Evolutionary conservation across 23 red algal genomes (phyloP), one percentile per base, ranked within the genome.

Genomic region (Agarophyton chilense): DNA sequence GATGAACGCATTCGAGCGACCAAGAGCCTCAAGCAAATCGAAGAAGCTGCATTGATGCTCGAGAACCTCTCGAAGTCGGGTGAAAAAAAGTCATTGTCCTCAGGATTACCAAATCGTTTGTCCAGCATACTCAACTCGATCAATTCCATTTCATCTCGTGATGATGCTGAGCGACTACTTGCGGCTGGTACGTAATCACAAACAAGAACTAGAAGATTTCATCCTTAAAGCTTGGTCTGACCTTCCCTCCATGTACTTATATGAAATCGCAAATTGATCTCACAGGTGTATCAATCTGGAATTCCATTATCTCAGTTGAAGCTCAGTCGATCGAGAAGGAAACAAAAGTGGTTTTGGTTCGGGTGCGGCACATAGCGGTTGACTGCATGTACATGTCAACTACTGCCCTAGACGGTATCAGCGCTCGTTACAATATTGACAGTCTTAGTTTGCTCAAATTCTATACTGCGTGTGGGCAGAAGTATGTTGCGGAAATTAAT

Each of bases 281-380:
- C 28, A 40, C 77, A 92, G 89, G 89, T 26, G 91, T 94, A 51
- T 75, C 79, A 24, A 85, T 94, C 47, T 94, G 91, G 91, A 94
- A 94, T 71, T 55, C 68, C 25, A 72, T 87, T 18, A 85, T 94
- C 45, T 68, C 82, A 10, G 42, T 81, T 17, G 91, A 94, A 24
- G 72, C 68, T 42, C 51, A 45, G 25, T 19, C 58, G 25, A 14
- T 77, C 16, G 81, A 86, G 36, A 51, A 86, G 60, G 81, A 42
- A 65, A 86, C 61, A 7, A 72, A 28, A 18, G 71, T 79, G 44
- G 81, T 74, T 11, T 52, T 94, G 33, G 73, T 79, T 62, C 40
- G 71, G 24, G 66, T 79, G 22, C 44, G 91, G 9, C 91, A 86
- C 58, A 40, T 94, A 11, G 91, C 79, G 10, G 80, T 81, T 0